Conservation (phyloP, 345 rosid genomes). For the Murraya paniculata region DNA sequence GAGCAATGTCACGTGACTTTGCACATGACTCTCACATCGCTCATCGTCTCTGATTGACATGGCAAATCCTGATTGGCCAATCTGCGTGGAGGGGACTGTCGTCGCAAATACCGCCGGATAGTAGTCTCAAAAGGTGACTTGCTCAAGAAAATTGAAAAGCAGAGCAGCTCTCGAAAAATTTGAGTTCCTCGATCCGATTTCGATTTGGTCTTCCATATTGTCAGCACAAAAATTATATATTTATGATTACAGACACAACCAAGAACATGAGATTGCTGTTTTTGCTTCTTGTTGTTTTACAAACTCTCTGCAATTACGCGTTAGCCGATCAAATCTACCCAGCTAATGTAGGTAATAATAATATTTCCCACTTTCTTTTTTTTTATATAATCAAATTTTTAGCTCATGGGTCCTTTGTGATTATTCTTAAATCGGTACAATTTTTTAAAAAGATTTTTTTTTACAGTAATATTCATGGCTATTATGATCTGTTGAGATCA, state of each 20-base stretch:
- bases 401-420: not conserved
- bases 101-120: not conserved
- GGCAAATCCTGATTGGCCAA: constrained; percentile 20
- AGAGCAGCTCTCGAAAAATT: not conserved
- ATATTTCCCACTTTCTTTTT: not conserved
- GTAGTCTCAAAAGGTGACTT: not conserved
- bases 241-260: not conserved
- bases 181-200: not conserved
- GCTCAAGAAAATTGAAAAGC: not conserved
- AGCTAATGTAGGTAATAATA: constrained; percentile 55
- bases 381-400: not conserved
- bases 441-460: too few relatives aligned
- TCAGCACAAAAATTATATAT: not conserved
- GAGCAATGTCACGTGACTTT: not conserved
- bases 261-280: constrained; percentile 17
- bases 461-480: not conserved
- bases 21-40: not conserved
- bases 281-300: constrained; percentile 20
- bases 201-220: not conserved
- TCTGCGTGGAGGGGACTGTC: constrained; percentile 1
- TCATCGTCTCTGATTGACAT: not conserved
- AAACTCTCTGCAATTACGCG: constrained; percentile 28
- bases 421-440: not conserved
- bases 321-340: constrained; percentile 64
- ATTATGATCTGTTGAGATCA: not conserved